Evolutionary conservation across 179 eudicot species (phyloP).

Genomic region (Gypsophila paniculata): DNA sequence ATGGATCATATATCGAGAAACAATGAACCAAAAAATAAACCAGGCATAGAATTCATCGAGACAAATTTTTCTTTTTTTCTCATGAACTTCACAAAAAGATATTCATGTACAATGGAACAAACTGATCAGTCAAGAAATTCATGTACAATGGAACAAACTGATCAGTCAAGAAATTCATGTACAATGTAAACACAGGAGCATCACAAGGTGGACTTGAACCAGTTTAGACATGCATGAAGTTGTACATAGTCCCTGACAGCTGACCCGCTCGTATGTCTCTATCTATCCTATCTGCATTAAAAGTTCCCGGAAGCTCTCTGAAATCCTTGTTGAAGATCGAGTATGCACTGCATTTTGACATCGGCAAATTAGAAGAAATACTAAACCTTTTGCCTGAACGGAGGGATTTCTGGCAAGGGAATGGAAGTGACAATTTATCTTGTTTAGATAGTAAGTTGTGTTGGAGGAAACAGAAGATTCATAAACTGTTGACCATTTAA

Average conservation of each 20-base stretch:
- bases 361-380: background rate
- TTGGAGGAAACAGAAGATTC: background rate
- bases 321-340: constrained; percentile 94
- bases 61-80: no score
- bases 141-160: background rate
- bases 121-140: background rate
- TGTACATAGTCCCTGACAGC: constrained; percentile 31
- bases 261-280: constrained; percentile 90
- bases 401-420: background rate
- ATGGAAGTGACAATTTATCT: no score
- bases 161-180: background rate
- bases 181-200: background rate
- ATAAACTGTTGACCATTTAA: background rate
- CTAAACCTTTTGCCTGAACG: background rate
- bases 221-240: constrained; percentile 13
- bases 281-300: constrained; percentile 86
- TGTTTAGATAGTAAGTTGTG: no score
- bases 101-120: background rate
- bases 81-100: background rate
- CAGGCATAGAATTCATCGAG: background rate
- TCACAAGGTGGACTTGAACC: background rate
- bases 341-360: constrained; percentile 62
- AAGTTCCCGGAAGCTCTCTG: constrained; percentile 92
- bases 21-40: background rate
- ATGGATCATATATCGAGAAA: background rate